Evolutionary conservation across 148 eudicot species (phyloP), one percentile per base, ranked within the genome.

Genomic region (Bassia scoparia): DNA sequence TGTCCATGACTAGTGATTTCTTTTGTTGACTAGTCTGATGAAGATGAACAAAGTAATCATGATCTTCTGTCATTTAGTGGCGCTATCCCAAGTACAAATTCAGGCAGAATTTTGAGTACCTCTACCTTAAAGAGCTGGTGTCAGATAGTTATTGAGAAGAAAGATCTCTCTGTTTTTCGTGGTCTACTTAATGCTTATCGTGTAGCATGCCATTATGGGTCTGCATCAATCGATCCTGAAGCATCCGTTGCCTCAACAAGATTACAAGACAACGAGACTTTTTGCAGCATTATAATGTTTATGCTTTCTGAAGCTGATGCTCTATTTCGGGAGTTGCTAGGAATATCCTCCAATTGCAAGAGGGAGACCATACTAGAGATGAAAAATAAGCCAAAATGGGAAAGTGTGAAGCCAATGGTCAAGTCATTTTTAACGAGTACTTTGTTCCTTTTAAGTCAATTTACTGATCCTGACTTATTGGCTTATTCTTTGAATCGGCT

Each of bases 371-470:
- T 90, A 77, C 65, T 75, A 75, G 81, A 90, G 71, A 77, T 90
- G 78, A 87, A 83, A 83, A 81, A 79, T 56, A 74, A 81, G 54
- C 81, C 94, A 54, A 86, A 84, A 67, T 96, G 99, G 99, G 83
- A 85, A 79, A 79, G 54, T 55, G 58, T 83, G 72, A 80, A 84
- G 85, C 92, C 95, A 37, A 82, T 92, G 73, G 71, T 96, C 76
- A 90, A 87, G 76, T 96, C 96, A 33, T 96, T 83, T 77, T 69
- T 96, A 80, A 90, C 87, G 74, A 96, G 99, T 77, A 82, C 96
- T 70, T 62, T 92, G 66, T 86, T 84, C 76, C 81, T 96, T 21
- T 69, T 96, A 78, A 89, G 84, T 85, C 97, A 96, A 82, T 82
- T 87, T 71, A 83, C 89, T 61, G 96, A 92, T 74, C 60, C 84